phyloP scores from a whole-genome alignment of 2,329 filamentous ascomycete species.

The Clonostachys byssicola region DNA sequence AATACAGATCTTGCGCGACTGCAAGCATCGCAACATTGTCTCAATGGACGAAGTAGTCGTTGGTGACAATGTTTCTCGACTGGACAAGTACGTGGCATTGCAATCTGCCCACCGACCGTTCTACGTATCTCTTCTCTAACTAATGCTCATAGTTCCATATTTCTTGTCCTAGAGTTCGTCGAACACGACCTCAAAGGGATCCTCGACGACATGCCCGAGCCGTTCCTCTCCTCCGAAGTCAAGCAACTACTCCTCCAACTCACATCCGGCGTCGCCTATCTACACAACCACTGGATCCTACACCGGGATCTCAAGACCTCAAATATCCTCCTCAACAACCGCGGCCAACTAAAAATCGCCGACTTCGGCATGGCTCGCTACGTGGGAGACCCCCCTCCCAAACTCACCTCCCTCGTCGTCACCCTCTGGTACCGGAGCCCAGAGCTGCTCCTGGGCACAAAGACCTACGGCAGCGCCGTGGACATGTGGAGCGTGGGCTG shows the following conservation, averaged over 20 bases:
- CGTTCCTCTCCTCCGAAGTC: conserved; percentile 86
- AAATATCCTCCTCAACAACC: conserved; percentile 92
- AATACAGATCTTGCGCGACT: conserved; percentile 84
- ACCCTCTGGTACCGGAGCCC: conserved; percentile 96
- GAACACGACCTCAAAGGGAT: conserved; percentile 95
- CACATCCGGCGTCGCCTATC: conserved; percentile 72
- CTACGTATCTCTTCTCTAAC: conserved; percentile 13
- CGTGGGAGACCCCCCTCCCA: conserved; percentile 71
- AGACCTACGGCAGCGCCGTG: conserved; percentile 69
- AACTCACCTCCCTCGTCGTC: conserved; percentile 88
- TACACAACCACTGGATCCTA: conserved; percentile 87
- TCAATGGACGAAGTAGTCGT: conserved; percentile 79
- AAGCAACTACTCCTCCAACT: conserved; percentile 89
- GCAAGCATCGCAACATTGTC: conserved; percentile 79
- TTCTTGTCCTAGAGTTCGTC: conserved; percentile 94
- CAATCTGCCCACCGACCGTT: conserved; percentile 8
- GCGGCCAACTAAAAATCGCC: conserved; percentile 89
- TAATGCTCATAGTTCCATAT: conserved; percentile 57
- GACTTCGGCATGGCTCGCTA: conserved; percentile 98
- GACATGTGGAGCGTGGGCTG: conserved; percentile 98
- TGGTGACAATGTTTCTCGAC: conserved; percentile 52
- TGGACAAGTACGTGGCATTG: conserved; percentile 41
- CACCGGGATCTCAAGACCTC: conserved; percentile 92
- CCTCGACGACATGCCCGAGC: conserved; percentile 89
- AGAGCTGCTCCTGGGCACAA: conserved; percentile 80